Percentiles rank a stretch among this genome's conserved stretches.
phyloP scores from a whole-genome alignment of 2,329 filamentous ascomycete species.

The Gliomastix tumulicola region DNA sequence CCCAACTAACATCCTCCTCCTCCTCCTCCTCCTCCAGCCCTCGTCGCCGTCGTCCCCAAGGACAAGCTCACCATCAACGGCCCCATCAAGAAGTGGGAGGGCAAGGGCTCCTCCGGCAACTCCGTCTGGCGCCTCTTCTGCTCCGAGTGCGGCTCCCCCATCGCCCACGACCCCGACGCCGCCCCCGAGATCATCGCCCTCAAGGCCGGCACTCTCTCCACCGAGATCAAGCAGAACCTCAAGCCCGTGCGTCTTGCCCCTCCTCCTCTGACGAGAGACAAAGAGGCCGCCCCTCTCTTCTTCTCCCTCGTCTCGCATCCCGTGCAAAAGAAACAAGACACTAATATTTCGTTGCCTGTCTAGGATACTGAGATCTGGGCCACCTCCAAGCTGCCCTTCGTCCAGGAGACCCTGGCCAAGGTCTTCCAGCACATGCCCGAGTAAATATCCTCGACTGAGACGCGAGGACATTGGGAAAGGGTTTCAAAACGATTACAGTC shows the following conservation, averaged over 20 bases:
- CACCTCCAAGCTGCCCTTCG: slow-evolving; percentile 61
- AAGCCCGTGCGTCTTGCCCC: slow-evolving; percentile 48
- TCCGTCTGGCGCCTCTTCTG: slow-evolving; percentile 63
- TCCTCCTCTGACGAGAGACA: too few relatives aligned
- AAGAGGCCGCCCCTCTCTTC: too few relatives aligned
- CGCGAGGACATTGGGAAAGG: too few relatives aligned
- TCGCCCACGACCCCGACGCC: slow-evolving; percentile 64
- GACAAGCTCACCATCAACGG: slow-evolving; percentile 57
- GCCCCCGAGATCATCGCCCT: slow-evolving; percentile 63
- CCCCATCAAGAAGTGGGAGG: slow-evolving; percentile 57
- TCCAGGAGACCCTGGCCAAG: slow-evolving; percentile 57
- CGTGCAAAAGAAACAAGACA: too few relatives aligned
- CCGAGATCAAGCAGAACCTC: slow-evolving; percentile 59
- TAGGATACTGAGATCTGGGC: slow-evolving; percentile 66
- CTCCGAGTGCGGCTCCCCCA: slow-evolving; percentile 61
- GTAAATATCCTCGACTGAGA: too few relatives aligned
- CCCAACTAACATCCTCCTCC: not conserved
- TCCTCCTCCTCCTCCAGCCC: too few relatives aligned
- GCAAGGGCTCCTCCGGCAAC: slow-evolving; percentile 53
- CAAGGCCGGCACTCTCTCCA: slow-evolving; percentile 59
- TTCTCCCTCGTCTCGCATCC: too few relatives aligned
- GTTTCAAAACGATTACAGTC: too few relatives aligned
- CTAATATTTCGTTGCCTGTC: too few relatives aligned
- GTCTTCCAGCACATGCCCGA: slow-evolving; percentile 58
- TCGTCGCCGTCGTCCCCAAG: slow-evolving; percentile 60